Percentiles rank a stretch among this genome's conserved stretches.
phyloP scores from a whole-genome alignment of 2,329 filamentous ascomycete species.

The Sclerotinia sclerotiorum region DNA sequence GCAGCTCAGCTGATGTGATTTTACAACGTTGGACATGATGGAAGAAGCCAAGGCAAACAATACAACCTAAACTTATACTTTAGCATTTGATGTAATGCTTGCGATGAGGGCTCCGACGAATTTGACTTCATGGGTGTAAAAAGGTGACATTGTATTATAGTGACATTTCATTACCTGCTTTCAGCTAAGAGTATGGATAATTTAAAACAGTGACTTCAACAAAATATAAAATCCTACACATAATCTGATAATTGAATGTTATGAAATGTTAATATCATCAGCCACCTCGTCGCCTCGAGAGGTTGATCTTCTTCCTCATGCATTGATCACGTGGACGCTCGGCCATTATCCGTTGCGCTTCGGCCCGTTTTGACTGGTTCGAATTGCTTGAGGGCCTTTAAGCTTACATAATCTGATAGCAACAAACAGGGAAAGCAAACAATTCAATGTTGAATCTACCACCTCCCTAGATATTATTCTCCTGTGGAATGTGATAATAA shows the following conservation, averaged over 20 bases:
- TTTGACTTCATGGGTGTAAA: background rate
- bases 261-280: too few species aligned
- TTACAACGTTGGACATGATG: background rate
- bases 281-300: too few species aligned
- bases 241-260: too few species aligned
- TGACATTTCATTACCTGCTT: background rate
- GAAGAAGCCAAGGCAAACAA: background rate
- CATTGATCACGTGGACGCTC: background rate
- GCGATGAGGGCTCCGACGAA: background rate
- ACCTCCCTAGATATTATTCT: too few species aligned
- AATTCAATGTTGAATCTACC: background rate
- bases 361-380: slow-evolving; percentile 4
- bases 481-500: too few species aligned
- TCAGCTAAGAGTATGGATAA: background rate
- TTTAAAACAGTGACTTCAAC: background rate
- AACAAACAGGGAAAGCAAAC: background rate
- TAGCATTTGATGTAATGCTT: background rate
- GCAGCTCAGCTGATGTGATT: background rate
- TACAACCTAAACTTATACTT: background rate
- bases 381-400: background rate
- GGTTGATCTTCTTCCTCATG: background rate
- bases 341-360: background rate
- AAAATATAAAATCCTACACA: background rate
- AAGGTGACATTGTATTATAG: background rate
- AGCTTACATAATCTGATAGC: background rate